Evolutionary conservation across 2,329 filamentous ascomycete genomes (phyloP).

Genomic region (Stagonosporopsis rhizophila): DNA sequence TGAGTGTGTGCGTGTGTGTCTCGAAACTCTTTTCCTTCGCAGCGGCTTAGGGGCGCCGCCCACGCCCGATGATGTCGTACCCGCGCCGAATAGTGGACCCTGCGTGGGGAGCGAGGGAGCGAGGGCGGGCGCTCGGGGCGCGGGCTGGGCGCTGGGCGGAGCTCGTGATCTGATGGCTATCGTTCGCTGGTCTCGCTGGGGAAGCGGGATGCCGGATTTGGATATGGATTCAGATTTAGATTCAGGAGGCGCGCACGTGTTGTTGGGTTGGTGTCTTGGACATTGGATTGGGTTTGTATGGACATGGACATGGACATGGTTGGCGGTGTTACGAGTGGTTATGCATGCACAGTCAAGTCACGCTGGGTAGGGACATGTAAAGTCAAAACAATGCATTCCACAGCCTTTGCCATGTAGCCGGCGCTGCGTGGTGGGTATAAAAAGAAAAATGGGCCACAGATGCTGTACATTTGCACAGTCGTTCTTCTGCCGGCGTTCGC

Average conservation of each 20-base stretch:
- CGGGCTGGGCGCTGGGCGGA: background rate
- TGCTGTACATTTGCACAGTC: too few relatives aligned
- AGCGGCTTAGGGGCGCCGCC: too few relatives aligned
- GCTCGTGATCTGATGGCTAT: background rate
- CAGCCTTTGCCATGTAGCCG: conserved; percentile 23
- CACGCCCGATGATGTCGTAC: conserved; percentile 23
- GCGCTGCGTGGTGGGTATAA: conserved; percentile 33
- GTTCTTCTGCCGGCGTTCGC: background rate
- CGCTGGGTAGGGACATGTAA: background rate
- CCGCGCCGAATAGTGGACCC: conserved; percentile 16
- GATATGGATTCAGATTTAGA: too few relatives aligned
- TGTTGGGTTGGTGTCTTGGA: background rate
- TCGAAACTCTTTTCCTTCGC: too few relatives aligned
- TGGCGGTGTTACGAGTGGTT: too few relatives aligned
- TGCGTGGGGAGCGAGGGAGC: conserved; percentile 17
- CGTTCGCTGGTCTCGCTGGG: conserved; percentile 8
- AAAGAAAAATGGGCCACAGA: conserved; percentile 11
- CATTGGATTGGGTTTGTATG: background rate
- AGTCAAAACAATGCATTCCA: conserved; percentile 13
- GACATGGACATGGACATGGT: too few relatives aligned
- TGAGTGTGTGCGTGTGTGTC: too few relatives aligned
- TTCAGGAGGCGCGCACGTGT: conserved; percentile 12
- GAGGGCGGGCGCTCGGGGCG: conserved; percentile 1
- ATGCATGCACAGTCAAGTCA: background rate
- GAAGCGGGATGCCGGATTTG: conserved; percentile 6